Conservation (phyloP, 768 basidiomycete genomes). For the Pisolithus microcarpus region DNA sequence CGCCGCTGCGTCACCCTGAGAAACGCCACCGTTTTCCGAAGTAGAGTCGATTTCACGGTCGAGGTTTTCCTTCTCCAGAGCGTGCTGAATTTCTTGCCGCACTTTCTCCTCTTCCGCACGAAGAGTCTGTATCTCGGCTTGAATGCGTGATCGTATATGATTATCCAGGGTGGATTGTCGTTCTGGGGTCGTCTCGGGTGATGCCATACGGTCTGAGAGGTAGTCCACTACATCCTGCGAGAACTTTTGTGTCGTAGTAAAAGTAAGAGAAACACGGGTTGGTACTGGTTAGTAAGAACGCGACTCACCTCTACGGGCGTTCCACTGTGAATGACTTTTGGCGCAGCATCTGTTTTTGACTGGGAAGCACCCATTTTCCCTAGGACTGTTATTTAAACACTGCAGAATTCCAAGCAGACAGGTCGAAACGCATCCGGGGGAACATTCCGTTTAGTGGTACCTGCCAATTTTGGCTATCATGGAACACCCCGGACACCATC, state of each 20-base stretch:
- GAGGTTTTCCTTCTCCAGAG: conserved; percentile 83
- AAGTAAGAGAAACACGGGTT: no score
- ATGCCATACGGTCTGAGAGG: conserved; percentile 57
- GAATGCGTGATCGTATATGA: conserved; percentile 66
- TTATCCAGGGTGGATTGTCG: conserved; percentile 71
- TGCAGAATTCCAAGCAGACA: no score
- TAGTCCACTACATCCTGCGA: conserved; percentile 78
- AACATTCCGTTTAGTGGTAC: no score
- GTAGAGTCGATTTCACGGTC: conserved; percentile 51
- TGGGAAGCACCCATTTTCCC: conserved; percentile 58
- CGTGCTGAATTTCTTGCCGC: conserved; percentile 63
- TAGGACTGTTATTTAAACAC: no score
- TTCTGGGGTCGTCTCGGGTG: conserved; percentile 53
- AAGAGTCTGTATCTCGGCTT: conserved; percentile 57
- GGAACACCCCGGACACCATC: no score
- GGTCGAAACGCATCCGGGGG: not conserved
- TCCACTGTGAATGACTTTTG: conserved; percentile 53
- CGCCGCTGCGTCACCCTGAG: conserved; percentile 31
- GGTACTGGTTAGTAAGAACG: not conserved
- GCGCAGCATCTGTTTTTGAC: conserved; percentile 49
- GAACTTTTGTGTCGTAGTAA: conserved; percentile 42
- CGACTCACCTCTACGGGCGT: conserved; percentile 45
- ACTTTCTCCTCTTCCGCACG: conserved; percentile 65
- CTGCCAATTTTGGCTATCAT: no score
- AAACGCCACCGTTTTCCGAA: conserved; percentile 28